A percentile compares a stretch with the other conserved stretches of the same genome.
phyloP scores from a whole-genome alignment of 2,329 filamentous ascomycete genomes.

The Furcasterigmium sp. region DNA sequence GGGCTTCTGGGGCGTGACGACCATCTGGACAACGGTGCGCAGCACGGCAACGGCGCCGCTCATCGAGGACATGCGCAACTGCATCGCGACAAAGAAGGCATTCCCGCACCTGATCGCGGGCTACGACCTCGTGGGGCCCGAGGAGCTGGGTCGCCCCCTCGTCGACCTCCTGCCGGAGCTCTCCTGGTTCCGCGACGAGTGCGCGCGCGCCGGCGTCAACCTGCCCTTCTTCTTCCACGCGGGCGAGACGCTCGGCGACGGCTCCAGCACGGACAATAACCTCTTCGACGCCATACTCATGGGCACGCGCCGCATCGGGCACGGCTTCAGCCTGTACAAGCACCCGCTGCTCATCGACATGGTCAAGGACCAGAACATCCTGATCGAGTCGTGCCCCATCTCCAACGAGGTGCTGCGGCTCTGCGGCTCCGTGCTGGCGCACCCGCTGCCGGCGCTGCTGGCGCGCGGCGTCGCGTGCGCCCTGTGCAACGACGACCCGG shows the following conservation, averaged over 20 bases:
- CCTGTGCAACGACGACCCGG: conserved; percentile 87
- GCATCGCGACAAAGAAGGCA: conserved; percentile 73
- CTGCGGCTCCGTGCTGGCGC: conserved; percentile 68
- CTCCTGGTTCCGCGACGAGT: conserved; percentile 91
- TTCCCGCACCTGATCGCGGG: conserved; percentile 79
- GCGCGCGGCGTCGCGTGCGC: conserved; percentile 79
- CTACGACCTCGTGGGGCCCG: conserved; percentile 86
- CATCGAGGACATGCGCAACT: conserved; percentile 79
- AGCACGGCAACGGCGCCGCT: conserved; percentile 58
- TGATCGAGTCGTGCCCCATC: conserved; percentile 87
- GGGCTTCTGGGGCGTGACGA: conserved; percentile 76
- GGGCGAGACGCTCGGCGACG: conserved; percentile 75
- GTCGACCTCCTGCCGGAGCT: conserved; percentile 75
- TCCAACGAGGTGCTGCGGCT: conserved; percentile 84
- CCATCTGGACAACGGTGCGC: conserved; percentile 80
- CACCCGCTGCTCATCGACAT: conserved; percentile 86
- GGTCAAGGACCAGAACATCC: conserved; percentile 81
- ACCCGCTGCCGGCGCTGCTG: conserved; percentile 78
- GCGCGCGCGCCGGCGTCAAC: conserved; percentile 68
- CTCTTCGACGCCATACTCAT: conserved; percentile 85
- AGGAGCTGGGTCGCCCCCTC: conserved; percentile 73
- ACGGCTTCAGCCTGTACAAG: conserved; percentile 84
- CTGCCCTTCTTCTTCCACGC: conserved; percentile 97
- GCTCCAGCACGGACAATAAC: conserved; percentile 70
- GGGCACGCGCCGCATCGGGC: conserved; percentile 82